Evolutionary conservation across 1,284 basidiomycete species (phyloP), one percentile per base, ranked within the genome.

Genomic region (Naganishia sp.): DNA sequence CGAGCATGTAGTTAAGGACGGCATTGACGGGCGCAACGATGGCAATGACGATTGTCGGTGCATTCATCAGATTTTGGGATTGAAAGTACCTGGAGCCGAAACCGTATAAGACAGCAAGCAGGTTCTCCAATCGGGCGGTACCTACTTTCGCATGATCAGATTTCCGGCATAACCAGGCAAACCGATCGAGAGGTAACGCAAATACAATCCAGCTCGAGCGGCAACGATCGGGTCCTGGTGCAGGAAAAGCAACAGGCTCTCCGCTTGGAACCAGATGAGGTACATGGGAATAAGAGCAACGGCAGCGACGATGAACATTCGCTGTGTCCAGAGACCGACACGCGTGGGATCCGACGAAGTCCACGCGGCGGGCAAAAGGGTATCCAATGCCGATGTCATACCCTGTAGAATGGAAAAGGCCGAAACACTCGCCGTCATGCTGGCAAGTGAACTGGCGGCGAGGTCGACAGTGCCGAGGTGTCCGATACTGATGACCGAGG

Each of bases 321-420:
- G 83, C 77, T 94, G 92, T 10, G 89, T 82, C 93, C 93, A 95
- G 0, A 96, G 82, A 3, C 93, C 93, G 31, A 97, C 92, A 1
- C 92, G 83, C 11, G 88, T 82, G 0, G 92, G 93, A 48, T 90
- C 85, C 1, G 86, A 78, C 11, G 90, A 91, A 0, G 93, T 94
- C 90, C 92, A 97, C 2, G 94, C 92, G 25, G 89, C 86, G 0
- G 94, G 94, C 0, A 97, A 84, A 73, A 96, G 84, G 0, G 94
- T 93, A 74, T 97, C 94, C 33, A 97, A 74, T 75, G 59, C 57
- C 65, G 87, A 89, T 16, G 87, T 83, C 72, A 95, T 87, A 13
- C 93, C 93, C 72, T 90, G 89, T n/a, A 94, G 83, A 70, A 94
- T 87, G 68, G 88, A 86, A 70, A 85, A 84, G 16, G 84, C 85